Percentiles rank a stretch among this genome's conserved stretches.
Conservation (phyloP, 192 early-diverging fungal genomes). For the Backusella westeae region DNA sequence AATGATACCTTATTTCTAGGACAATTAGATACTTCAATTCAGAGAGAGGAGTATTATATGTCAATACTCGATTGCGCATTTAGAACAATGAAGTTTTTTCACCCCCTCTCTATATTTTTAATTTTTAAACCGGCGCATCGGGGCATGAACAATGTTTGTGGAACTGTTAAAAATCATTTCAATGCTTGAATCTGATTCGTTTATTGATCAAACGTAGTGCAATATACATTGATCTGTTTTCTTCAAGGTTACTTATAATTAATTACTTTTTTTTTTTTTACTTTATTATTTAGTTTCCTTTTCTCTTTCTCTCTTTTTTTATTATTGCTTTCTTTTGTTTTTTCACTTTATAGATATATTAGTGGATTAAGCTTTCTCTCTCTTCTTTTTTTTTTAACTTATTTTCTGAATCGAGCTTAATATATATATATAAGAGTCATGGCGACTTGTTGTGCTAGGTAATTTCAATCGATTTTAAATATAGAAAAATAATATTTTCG, state of each 20-base stretch:
- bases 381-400: background rate
- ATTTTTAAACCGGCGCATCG: background rate
- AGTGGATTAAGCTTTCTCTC: background rate
- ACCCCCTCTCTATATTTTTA: background rate
- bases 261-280: background rate
- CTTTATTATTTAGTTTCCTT: background rate
- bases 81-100: background rate
- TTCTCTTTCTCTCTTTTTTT: background rate
- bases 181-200: background rate
- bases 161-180: background rate
- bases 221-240: background rate
- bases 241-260: background rate
- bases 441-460: constrained; percentile 14
- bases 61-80: too few species aligned
- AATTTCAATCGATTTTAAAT: background rate
- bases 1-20: too few species aligned
- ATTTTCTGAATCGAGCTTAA: background rate
- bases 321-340: background rate
- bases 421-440: background rate
- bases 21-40: too few species aligned
- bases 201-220: background rate
- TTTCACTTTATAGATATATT: background rate
- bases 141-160: background rate
- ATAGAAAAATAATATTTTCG: background rate
- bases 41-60: too few species aligned